A percentile compares a stretch with the other conserved stretches of the same genome.
Evolutionary conservation across 306 rosid species (phyloP).

Genomic region (Sicyos edulis): DNA sequence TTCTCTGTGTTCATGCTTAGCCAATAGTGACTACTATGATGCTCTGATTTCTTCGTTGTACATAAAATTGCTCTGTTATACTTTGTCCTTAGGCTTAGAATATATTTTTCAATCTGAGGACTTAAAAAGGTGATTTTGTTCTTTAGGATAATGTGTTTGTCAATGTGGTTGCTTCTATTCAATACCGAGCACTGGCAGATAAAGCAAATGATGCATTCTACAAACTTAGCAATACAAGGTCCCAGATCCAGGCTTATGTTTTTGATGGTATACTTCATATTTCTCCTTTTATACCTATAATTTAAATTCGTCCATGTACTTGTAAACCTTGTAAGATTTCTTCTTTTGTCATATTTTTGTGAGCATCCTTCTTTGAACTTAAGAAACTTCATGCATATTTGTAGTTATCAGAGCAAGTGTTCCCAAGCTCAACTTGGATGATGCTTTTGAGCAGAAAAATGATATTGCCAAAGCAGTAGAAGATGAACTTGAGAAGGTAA

Average conservation of each 20-base stretch:
- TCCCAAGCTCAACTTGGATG: no score
- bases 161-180: conserved; percentile 85
- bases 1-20: no score
- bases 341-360: conserved; percentile 11
- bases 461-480: no score
- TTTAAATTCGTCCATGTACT: not conserved
- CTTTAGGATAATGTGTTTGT: conserved; percentile 88
- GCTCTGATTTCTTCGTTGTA: not conserved
- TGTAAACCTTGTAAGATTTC: not conserved
- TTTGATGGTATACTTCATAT: conserved; percentile 60
- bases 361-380: not conserved
- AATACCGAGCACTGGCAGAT: conserved; percentile 77
- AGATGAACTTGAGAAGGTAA: conserved; percentile 17
- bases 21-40: not conserved
- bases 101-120: no score
- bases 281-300: conserved; percentile 13
- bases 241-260: conserved; percentile 89
- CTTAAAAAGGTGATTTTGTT: conserved; percentile 30
- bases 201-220: conserved; percentile 86
- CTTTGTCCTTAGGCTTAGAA: not conserved
- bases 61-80: not conserved
- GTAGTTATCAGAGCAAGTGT: conserved; percentile 16
- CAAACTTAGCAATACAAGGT: conserved; percentile 79
- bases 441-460: no score
- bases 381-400: not conserved